Base-by-base conservation (phyloP, 768 basidiomycete genomes). In the Crucibulum laeve region DNA sequence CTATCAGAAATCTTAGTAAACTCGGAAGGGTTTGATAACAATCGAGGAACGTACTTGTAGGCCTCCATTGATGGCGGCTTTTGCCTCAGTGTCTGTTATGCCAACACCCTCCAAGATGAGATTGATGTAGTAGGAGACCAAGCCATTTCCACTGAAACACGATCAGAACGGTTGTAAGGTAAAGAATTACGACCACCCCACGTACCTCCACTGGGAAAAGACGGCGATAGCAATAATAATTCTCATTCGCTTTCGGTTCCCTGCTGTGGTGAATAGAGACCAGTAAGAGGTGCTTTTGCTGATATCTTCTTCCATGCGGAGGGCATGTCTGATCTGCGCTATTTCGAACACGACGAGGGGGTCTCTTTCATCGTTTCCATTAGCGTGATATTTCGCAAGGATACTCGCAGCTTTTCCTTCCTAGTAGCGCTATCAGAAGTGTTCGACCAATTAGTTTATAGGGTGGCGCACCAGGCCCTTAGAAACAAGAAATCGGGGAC, bases 121-220 rank as follows among this genome's bases (percentile, higher is more conserved):
- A 48, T 82, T 77, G 50, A 89, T 84, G 55, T 88, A 89, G 59
- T 83, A 86, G 1, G 82, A 82, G 1, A 86, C 77, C 24, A 87
- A 63, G 13, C 83, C 84, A 42, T 84, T 85, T 1, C 82, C 82
- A 40, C 80, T 80, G 43, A 7, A 25, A n/a, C 10, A 14, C 38
- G 17, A 25, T 13, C 14, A 17, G 11, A 17, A 22, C 38, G n/a
- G 8, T 18, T 5, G 8, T 40, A 8, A 8, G 10, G 7, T 7
- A 5, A 8, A 25, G 21, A 39, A 22, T 4, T 3, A 19, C 33
- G 23, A 22, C 30, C 19, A 44, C 2, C 18, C 19, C 2, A 42
- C 67, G 33, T 42, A 80, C 77, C 79, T 81, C 87, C 84, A 88
- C 48, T 90, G 87, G 0, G 82, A 82, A 59, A 84, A 87, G 18